Conservation (phyloP, 768 basidiomycete species). For the Tricholoma saponaceum region DNA sequence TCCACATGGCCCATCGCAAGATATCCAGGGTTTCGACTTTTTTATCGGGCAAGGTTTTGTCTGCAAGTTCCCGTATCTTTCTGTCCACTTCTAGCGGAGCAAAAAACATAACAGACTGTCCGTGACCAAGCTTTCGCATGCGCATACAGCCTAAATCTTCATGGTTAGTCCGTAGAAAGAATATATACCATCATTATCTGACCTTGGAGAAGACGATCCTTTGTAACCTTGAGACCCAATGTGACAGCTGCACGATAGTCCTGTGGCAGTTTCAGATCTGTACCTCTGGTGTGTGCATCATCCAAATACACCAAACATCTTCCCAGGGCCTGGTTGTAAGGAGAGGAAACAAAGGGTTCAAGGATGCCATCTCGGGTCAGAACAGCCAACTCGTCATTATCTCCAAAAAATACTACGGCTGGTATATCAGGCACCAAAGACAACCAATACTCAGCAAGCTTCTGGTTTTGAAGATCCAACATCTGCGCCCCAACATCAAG, state of each 20-base stretch:
- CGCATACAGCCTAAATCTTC: conserved; percentile 45
- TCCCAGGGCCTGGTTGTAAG: conserved; percentile 29
- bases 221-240: conserved; percentile 46
- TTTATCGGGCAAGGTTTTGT: conserved; percentile 6
- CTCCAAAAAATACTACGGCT: conserved; percentile 42
- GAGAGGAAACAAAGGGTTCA: conserved; percentile 33
- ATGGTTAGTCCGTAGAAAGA: background rate
- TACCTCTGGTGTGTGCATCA: conserved; percentile 50
- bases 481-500: conserved; percentile 58
- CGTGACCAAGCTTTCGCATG: conserved; percentile 44
- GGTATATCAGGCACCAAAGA: conserved; percentile 18
- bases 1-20: conserved; percentile 39
- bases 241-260: conserved; percentile 42
- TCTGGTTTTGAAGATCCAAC: conserved; percentile 42
- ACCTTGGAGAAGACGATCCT: conserved; percentile 52
- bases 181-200: conserved; percentile 1
- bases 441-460: conserved; percentile 41
- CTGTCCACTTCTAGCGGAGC: conserved; percentile 38
- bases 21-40: conserved; percentile 26
- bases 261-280: conserved; percentile 46
- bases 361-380: conserved; percentile 30
- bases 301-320: conserved; percentile 47
- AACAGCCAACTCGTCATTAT: conserved; percentile 30
- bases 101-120: conserved; percentile 46
- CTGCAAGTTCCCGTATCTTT: conserved; percentile 25